A percentile compares a stretch with the other conserved stretches of the same genome.
phyloP scores from a whole-genome alignment of 441 rosid genomes.

The Codiaeum variegatum region DNA sequence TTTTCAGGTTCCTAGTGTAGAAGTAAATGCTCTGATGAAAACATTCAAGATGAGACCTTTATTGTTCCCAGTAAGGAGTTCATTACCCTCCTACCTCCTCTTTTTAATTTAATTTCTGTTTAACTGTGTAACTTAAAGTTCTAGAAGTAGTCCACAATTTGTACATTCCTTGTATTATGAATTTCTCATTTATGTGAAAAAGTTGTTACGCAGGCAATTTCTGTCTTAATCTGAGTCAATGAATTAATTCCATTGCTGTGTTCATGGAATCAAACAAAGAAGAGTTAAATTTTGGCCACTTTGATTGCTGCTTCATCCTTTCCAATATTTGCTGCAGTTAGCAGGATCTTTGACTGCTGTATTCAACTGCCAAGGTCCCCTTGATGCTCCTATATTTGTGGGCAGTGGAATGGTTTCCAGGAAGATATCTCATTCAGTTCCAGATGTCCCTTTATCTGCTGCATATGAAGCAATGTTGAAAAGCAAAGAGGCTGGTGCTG shows the following conservation, averaged over 20 bases:
- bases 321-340: constrained; percentile 52
- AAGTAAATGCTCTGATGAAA: constrained; percentile 90
- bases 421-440: constrained; percentile 66
- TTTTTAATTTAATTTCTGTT: constrained; percentile 2
- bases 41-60: constrained; percentile 95
- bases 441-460: constrained; percentile 62
- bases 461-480: constrained; percentile 89
- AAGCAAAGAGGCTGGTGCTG: constrained; percentile 97
- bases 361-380: constrained; percentile 98
- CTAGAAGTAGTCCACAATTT: neutral
- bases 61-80: constrained; percentile 62
- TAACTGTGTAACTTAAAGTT: neutral
- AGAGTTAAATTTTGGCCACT: neutral
- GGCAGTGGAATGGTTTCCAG: constrained; percentile 98
- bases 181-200: neutral
- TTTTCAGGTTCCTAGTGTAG: constrained; percentile 86
- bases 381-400: constrained; percentile 95
- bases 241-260: neutral
- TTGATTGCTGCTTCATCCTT: constrained; percentile 7
- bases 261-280: neutral
- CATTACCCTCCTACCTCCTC: neutral
- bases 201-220: neutral
- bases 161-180: neutral
- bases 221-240: neutral
- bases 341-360: constrained; percentile 98